Evolutionary conservation across 148 eudicot species (phyloP), one percentile per base, ranked within the genome.

Genomic region (Chenopodium album): DNA sequence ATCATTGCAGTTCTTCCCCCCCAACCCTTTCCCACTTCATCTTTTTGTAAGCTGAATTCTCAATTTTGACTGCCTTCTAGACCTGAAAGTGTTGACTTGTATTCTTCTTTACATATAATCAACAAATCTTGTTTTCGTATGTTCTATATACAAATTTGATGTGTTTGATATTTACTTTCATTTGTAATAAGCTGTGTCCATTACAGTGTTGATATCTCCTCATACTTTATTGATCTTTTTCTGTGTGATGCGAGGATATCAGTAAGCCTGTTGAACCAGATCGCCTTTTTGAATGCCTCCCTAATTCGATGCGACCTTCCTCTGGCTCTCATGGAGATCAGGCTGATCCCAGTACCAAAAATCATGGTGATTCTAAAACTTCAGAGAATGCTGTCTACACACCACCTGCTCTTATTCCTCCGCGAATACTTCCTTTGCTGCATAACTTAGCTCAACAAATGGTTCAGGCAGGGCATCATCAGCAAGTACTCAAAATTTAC

Each of bases 251-350:
- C 31, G 82, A 80, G 63, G 46, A 54, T 77, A 78, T 64, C 96
- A 97, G 99, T 89, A 94, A 94, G 82, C 94, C 99, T 72, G 89
- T 97, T 85, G 99, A 97, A 76, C 98, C 99, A 56, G 99, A 94
- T 83, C 91, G 92, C 67, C 94, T 97, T 80, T 92, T 94, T 83
- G 98, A 94, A 89, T 91, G 99, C 83, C 97, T 94, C 32, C 97
- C 99, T 46, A 92, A 91, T 85, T 89, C 97, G 16, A 78, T 97
- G 87, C 88, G 95, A 71, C 99, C 98, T 77, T 92, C 98, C 82
- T 90, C 98, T 37, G 97, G 89, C 71, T 89, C 94, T 34, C 89
- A 91, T 75, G 94, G 89, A 66, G 84, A 90, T 76, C 88, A 85
- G 60, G 86, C 83, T 68, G 92, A 90, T 64, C 76, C 88, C n/a